These are phyloP conservation scores for Urtica urens DNA, from an alignment of 306 rosid genomes.

Conservation along the genomic window DNA sequence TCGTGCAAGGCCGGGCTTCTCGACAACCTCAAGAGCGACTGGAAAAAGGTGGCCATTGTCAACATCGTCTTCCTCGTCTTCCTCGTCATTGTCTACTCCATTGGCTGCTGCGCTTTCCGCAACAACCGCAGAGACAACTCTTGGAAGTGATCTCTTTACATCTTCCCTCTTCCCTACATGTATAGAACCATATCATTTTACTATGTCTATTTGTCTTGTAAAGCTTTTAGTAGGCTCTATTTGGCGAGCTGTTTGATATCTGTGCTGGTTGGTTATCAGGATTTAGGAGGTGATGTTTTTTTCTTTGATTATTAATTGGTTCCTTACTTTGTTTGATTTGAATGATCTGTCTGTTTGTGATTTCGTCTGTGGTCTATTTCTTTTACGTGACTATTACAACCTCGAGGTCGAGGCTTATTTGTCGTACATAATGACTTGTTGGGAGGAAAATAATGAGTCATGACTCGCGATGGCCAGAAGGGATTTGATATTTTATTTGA, in stretches of 20 bases:
- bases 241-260: slow-evolving; percentile 3
- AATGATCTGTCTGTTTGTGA: too few relatives aligned
- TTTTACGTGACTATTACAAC: too few relatives aligned
- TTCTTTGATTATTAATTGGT: background rate
- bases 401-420: too few relatives aligned
- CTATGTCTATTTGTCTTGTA: slow-evolving; percentile 21
- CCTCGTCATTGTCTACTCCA: slow-evolving; percentile 55
- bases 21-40: slow-evolving; percentile 46
- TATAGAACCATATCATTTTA: too few relatives aligned
- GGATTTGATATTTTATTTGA: too few relatives aligned
- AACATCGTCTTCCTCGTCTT: slow-evolving; percentile 45
- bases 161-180: background rate
- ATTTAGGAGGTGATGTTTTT: too few relatives aligned
- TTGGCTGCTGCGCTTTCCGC: slow-evolving; percentile 83
- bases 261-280: too few relatives aligned
- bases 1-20: slow-evolving; percentile 84
- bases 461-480: too few relatives aligned
- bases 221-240: slow-evolving; percentile 16
- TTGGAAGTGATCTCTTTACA: slow-evolving; percentile 21
- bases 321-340: background rate
- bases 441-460: too few relatives aligned
- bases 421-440: too few relatives aligned
- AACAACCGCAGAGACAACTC: slow-evolving; percentile 41
- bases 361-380: too few relatives aligned
- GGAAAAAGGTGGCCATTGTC: slow-evolving; percentile 57